These are phyloP conservation scores for Aschersonia sp. DNA, from an alignment of 2,329 filamentous ascomycete species.

Conservation along the genomic window DNA sequence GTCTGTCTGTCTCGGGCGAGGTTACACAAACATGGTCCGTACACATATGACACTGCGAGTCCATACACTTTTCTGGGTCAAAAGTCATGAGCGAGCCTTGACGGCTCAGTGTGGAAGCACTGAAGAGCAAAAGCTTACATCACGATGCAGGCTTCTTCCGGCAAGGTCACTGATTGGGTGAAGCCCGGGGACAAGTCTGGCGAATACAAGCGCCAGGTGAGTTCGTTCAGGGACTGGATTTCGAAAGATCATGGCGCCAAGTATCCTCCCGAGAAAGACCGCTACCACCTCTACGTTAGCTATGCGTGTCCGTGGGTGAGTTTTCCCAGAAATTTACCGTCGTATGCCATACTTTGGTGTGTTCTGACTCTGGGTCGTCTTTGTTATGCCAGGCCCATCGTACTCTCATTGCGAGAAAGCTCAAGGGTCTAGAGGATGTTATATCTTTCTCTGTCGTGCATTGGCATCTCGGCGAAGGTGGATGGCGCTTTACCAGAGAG, in stretches of 20 bases:
- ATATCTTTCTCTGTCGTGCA: slow-evolving; percentile 73
- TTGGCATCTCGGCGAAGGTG: slow-evolving; percentile 64
- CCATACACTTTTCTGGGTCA: no score
- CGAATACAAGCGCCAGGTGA: slow-evolving; percentile 84
- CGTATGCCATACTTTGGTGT: neutral
- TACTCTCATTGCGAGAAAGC: slow-evolving; percentile 70
- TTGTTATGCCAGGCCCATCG: slow-evolving; percentile 47
- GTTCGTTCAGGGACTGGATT: slow-evolving; percentile 70
- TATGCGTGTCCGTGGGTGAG: slow-evolving; percentile 82
- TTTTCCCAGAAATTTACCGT: neutral
- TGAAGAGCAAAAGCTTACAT: neutral
- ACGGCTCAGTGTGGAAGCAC: slow-evolving; percentile 1
- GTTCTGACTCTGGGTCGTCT: neutral
- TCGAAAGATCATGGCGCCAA: slow-evolving; percentile 55
- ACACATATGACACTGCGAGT: no score
- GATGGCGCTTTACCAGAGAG: slow-evolving; percentile 69
- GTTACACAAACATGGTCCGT: no score
- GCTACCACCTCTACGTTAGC: slow-evolving; percentile 91
- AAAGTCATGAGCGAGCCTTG: no score
- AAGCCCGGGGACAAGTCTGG: slow-evolving; percentile 62
- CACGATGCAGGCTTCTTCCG: slow-evolving; percentile 1
- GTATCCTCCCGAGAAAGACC: slow-evolving; percentile 73
- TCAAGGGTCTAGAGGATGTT: slow-evolving; percentile 85
- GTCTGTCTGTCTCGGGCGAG: no score
- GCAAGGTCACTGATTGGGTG: slow-evolving; percentile 64